phyloP scores from a whole-genome alignment of 2,329 filamentous ascomycete genomes.

The Aspergillus udagawae region DNA sequence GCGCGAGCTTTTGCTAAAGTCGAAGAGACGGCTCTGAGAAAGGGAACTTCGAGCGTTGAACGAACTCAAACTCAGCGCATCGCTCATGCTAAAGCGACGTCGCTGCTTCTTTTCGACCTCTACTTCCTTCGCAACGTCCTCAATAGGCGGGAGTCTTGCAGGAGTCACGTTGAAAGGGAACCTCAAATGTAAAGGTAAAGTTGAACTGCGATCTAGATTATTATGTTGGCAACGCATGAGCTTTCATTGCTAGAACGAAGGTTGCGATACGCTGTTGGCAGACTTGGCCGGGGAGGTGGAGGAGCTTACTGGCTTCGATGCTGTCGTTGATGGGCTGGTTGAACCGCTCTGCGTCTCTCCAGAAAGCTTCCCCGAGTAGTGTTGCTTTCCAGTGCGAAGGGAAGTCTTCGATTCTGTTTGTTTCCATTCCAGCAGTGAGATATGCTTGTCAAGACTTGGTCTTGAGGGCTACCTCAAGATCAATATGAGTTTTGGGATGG shows the following conservation, averaged over 20 bases:
- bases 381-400: conserved; percentile 22
- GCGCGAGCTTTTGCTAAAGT: conserved; percentile 6
- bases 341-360: conserved; percentile 22
- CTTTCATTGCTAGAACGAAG: background rate
- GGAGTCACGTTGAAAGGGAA: conserved; percentile 23
- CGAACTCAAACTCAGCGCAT: conserved; percentile 10
- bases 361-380: conserved; percentile 26
- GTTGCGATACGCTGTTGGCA: background rate
- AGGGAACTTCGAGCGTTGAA: background rate
- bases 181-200: conserved; percentile 19
- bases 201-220: conserved; percentile 11
- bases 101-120: conserved; percentile 5
- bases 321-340: conserved; percentile 13
- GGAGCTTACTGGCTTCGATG: conserved; percentile 15
- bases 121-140: background rate
- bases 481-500: background rate
- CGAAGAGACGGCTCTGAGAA: conserved; percentile 1
- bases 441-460: background rate
- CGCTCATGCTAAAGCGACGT: conserved; percentile 27
- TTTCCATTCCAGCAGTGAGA: conserved; percentile 8
- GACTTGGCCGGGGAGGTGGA: background rate
- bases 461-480: background rate
- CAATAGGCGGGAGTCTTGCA: conserved; percentile 7
- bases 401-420: conserved; percentile 12
- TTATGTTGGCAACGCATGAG: background rate